Evolutionary conservation across 2,329 filamentous ascomycete genomes (phyloP).

Genomic region (Orbilia oligospora): DNA sequence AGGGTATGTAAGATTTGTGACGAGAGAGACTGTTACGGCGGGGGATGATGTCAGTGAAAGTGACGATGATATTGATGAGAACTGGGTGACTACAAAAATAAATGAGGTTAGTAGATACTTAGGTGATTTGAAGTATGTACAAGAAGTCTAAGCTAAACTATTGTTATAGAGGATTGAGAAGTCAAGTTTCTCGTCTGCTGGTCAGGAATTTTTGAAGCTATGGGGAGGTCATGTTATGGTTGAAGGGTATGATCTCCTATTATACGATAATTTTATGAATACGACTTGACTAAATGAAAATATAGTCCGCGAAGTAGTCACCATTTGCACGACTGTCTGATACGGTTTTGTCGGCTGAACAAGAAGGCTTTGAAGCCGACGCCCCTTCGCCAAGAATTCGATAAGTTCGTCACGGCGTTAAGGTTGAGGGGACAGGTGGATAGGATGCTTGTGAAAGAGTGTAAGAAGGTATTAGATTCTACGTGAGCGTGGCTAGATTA

Average conservation of each 20-base stretch:
- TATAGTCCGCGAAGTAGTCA: constrained; percentile 32
- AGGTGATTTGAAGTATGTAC: neutral
- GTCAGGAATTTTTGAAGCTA: constrained; percentile 22
- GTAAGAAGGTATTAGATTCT: constrained; percentile 7
- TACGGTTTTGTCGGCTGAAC: constrained; percentile 39
- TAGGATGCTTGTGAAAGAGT: neutral
- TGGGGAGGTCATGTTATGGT: constrained; percentile 34
- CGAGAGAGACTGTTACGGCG: neutral
- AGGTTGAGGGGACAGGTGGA: constrained; percentile 11
- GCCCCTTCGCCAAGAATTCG: constrained; percentile 18
- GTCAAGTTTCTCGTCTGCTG: constrained; percentile 2
- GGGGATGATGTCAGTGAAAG: constrained; percentile 38
- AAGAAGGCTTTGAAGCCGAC: constrained; percentile 10
- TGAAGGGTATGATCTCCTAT: constrained; percentile 26
- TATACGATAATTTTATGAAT: neutral
- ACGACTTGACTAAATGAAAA: neutral
- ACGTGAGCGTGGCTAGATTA: neutral
- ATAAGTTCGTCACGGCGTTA: constrained; percentile 11
- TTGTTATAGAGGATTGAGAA: constrained; percentile 16
- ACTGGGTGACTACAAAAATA: constrained; percentile 4
- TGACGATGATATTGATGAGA: constrained; percentile 41
- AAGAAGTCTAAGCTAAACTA: neutral
- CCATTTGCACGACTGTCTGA: constrained; percentile 41
- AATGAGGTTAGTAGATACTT: constrained; percentile 3
- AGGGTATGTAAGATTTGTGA: constrained; percentile 65